Percentiles rank a stretch among this genome's conserved stretches.
Conservation (phyloP, 2,329 filamentous ascomycete species). For the Hymenoscyphus fraxineus region DNA sequence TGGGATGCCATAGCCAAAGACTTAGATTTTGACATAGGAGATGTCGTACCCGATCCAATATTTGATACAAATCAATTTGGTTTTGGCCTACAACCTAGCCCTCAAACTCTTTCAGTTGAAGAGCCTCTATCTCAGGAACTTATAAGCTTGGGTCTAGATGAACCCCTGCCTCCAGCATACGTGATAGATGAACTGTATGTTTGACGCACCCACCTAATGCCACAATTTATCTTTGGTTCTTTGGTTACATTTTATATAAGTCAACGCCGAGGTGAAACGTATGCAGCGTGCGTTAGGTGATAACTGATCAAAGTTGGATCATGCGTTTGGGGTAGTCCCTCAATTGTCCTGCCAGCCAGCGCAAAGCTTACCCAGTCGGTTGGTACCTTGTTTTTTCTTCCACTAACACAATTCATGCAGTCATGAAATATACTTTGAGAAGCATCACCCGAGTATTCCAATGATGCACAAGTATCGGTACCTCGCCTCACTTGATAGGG, state of each 20-base stretch:
- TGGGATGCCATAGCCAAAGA: conserved; percentile 28
- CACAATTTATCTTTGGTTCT: background rate
- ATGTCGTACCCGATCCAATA: conserved; percentile 18
- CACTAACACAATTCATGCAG: conserved; percentile 38
- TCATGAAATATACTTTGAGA: conserved; percentile 71
- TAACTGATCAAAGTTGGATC: conserved; percentile 1
- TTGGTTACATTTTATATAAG: background rate
- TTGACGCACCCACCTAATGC: background rate
- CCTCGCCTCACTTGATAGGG: conserved; percentile 66
- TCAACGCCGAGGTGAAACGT: background rate
- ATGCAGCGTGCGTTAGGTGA: background rate
- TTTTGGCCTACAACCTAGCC: conserved; percentile 17
- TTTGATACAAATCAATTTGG: conserved; percentile 19
- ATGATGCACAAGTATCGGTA: conserved; percentile 77
- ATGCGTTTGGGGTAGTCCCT: background rate
- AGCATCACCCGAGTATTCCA: conserved; percentile 67
- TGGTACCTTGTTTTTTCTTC: background rate
- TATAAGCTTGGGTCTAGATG: conserved; percentile 75
- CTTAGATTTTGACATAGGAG: conserved; percentile 25
- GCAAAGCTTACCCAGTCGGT: background rate
- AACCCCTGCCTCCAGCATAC: conserved; percentile 73
- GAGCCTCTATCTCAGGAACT: conserved; percentile 57
- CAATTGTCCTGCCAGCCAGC: background rate
- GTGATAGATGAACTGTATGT: conserved; percentile 78
- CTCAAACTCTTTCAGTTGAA: conserved; percentile 23